A percentile compares a stretch with the other conserved stretches of the same genome.
Conservation (phyloP, 768 basidiomycete species). For the Obba rivulosa region DNA sequence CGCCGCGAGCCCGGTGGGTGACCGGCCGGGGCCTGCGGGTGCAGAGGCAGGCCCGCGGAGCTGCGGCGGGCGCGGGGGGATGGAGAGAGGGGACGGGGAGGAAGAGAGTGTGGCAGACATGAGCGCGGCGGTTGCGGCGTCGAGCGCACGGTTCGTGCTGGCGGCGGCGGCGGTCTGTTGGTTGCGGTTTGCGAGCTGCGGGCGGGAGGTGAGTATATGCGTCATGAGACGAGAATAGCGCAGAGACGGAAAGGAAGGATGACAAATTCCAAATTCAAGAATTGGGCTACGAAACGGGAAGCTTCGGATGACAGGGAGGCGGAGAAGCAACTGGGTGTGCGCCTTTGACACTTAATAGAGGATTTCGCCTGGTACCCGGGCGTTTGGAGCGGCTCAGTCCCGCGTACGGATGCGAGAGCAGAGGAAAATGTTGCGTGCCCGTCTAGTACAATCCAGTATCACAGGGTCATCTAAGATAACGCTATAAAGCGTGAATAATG, state of each 20-base stretch:
- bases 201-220: background rate
- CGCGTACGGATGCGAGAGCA: too few species aligned
- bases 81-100: background rate
- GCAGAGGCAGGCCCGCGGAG: conserved; percentile 25
- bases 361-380: too few species aligned
- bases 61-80: conserved; percentile 10
- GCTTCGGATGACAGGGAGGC: too few species aligned
- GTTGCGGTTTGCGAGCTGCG: conserved; percentile 42
- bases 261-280: background rate
- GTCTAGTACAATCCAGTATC: too few species aligned
- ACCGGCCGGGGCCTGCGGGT: conserved; percentile 11
- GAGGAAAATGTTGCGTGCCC: too few species aligned
- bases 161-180: too few species aligned
- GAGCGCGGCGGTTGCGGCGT: conserved; percentile 36
- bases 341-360: too few species aligned
- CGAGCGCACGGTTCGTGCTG: conserved; percentile 15
- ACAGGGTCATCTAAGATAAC: too few species aligned
- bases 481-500: too few species aligned
- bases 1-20: conserved; percentile 19
- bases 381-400: too few species aligned
- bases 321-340: too few species aligned
- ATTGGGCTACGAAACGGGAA: too few species aligned
- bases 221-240: background rate
- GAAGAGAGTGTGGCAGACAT: conserved; percentile 6
- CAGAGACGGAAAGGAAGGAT: background rate